Percentiles rank a stretch among this genome's conserved stretches.
Evolutionary conservation across 2,329 filamentous ascomycete species (phyloP).

Genomic region (Celoporthe dispersa): DNA sequence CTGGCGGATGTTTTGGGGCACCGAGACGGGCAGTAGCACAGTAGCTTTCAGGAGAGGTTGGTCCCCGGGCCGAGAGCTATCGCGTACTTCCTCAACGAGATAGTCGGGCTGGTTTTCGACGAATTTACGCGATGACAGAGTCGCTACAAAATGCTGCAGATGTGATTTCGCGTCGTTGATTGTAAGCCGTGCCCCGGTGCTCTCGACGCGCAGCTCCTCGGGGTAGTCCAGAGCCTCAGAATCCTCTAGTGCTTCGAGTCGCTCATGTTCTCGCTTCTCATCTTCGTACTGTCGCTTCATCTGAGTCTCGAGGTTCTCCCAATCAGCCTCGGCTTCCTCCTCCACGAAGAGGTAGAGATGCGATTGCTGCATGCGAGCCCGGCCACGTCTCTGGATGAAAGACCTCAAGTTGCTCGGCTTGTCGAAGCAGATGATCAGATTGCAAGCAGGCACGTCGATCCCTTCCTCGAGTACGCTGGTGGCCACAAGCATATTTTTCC

Average conservation of each 20-base stretch:
- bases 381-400: conserved; percentile 62
- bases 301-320: conserved; percentile 69
- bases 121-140: conserved; percentile 61
- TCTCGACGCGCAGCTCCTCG: conserved; percentile 43
- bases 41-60: conserved; percentile 52
- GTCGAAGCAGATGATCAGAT: conserved; percentile 64
- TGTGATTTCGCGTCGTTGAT: conserved; percentile 76
- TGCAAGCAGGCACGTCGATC: conserved; percentile 68
- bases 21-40: conserved; percentile 71
- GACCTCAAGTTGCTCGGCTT: conserved; percentile 55
- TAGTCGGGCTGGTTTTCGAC: conserved; percentile 72
- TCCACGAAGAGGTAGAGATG: conserved; percentile 52
- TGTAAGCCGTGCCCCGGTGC: conserved; percentile 67
- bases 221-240: conserved; percentile 36
- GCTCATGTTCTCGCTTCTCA: conserved; percentile 56
- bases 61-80: conserved; percentile 33
- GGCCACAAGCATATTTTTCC: conserved; percentile 61
- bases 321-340: conserved; percentile 47
- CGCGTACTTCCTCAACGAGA: conserved; percentile 49
- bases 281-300: conserved; percentile 75
- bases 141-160: conserved; percentile 79
- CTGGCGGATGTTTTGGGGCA: conserved; percentile 65
- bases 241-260: conserved; percentile 54
- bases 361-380: conserved; percentile 56
- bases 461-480: conserved; percentile 71